Conservation (phyloP, 2,329 filamentous ascomycete species). For the Escovopsis sp. region DNA sequence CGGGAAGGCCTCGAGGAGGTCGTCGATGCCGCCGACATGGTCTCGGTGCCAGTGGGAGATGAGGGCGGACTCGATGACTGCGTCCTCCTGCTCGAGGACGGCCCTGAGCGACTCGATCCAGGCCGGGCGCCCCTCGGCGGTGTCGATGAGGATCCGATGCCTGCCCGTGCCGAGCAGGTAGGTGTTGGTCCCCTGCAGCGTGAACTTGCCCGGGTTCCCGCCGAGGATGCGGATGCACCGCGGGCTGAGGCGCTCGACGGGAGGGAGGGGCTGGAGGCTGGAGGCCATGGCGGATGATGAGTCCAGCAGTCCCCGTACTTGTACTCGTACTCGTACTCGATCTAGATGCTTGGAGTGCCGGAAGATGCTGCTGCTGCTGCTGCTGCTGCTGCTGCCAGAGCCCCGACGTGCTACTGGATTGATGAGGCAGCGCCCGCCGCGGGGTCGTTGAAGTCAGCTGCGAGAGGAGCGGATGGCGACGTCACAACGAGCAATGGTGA, state of each 20-base stretch:
- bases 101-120: conserved; percentile 56
- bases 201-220: conserved; percentile 77
- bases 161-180: conserved; percentile 73
- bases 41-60: conserved; percentile 91
- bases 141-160: conserved; percentile 71
- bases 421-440: too few relatives aligned
- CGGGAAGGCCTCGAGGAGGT: conserved; percentile 52
- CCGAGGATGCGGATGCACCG: conserved; percentile 72
- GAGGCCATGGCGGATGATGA: neutral
- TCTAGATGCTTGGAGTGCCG: neutral
- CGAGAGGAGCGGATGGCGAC: too few relatives aligned
- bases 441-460: too few relatives aligned
- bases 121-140: conserved; percentile 62
- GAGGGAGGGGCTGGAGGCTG: conserved; percentile 46
- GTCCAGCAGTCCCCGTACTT: too few relatives aligned
- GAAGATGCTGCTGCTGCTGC: neutral
- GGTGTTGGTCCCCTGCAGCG: conserved; percentile 75
- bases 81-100: conserved; percentile 52
- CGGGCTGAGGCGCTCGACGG: conserved; percentile 64
- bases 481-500: too few relatives aligned
- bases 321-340: too few relatives aligned
- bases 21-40: conserved; percentile 61
- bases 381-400: too few relatives aligned
- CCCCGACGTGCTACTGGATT: too few relatives aligned
- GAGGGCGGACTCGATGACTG: conserved; percentile 52